phyloP scores from a whole-genome alignment of 352 stramenopile genomes.

The Phytopythium delawarense region DNA sequence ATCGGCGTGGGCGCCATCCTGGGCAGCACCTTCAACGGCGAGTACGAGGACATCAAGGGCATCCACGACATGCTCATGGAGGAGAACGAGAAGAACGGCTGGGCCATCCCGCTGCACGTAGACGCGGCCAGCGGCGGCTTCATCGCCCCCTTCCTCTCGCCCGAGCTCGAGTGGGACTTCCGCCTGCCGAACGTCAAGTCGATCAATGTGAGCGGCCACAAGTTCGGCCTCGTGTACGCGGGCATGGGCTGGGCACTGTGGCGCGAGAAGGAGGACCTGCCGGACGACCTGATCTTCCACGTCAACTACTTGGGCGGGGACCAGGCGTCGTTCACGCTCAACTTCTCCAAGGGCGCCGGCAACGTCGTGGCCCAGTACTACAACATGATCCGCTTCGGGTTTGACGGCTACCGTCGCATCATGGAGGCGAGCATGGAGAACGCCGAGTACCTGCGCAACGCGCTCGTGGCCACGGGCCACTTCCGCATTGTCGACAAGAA shows the following conservation, averaged over 20 bases:
- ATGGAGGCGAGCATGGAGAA: constrained; percentile 90
- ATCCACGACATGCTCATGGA: constrained; percentile 87
- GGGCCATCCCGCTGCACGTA: constrained; percentile 87
- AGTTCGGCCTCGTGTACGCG: constrained; percentile 92
- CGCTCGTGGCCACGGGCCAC: constrained; percentile 75
- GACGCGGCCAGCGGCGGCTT: constrained; percentile 91
- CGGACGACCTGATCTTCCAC: constrained; percentile 87
- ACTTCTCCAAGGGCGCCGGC: constrained; percentile 90
- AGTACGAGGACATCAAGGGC: constrained; percentile 90
- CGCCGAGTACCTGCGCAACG: constrained; percentile 66
- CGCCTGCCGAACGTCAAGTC: constrained; percentile 88
- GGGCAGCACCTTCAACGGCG: constrained; percentile 91
- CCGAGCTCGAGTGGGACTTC: constrained; percentile 90
- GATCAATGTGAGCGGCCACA: constrained; percentile 93
- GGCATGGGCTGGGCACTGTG: constrained; percentile 92
- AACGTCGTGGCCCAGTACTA: constrained; percentile 92
- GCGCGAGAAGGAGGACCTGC: constrained; percentile 75
- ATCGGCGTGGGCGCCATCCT: constrained; percentile 91
- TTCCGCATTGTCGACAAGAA: constrained; percentile 89
- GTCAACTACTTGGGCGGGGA: constrained; percentile 91
- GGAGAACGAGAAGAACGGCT: constrained; percentile 83
- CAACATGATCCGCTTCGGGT: constrained; percentile 91
- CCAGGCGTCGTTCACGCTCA: constrained; percentile 91
- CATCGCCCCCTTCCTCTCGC: constrained; percentile 89
- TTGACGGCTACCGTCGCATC: constrained; percentile 85